Conservation (phyloP, 2,329 filamentous ascomycete species). For the Emergomyces africanus region DNA sequence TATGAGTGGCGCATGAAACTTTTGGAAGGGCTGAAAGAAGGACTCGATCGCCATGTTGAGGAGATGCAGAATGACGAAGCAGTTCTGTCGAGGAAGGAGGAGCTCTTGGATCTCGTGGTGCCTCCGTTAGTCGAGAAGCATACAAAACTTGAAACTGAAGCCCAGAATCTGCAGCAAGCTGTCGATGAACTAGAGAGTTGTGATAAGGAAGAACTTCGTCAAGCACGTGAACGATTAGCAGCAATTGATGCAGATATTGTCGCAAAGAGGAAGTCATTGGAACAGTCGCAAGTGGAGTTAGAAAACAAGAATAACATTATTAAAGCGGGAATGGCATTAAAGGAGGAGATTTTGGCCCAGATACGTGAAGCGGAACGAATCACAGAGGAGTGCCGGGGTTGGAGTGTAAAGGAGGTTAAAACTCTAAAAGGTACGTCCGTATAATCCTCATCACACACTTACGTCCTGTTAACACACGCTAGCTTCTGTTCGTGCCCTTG, state of each 20-base stretch:
- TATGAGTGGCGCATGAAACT: slow-evolving; percentile 95
- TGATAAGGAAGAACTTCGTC: slow-evolving; percentile 65
- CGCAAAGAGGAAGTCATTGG: slow-evolving; percentile 54
- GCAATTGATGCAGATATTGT: slow-evolving; percentile 55
- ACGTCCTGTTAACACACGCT: slow-evolving; percentile 5
- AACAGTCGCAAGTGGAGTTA: slow-evolving; percentile 53
- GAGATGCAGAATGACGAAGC: slow-evolving; percentile 65
- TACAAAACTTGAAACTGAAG: slow-evolving; percentile 49
- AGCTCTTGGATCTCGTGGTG: slow-evolving; percentile 53
- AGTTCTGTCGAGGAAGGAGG: slow-evolving; percentile 53
- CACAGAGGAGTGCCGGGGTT: slow-evolving; percentile 78
- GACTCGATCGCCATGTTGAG: slow-evolving; percentile 59
- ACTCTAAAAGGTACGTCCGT: slow-evolving; percentile 54
- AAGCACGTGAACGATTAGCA: slow-evolving; percentile 56
- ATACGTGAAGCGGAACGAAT: slow-evolving; percentile 74
- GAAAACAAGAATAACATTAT: slow-evolving; percentile 54
- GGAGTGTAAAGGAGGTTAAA: slow-evolving; percentile 70
- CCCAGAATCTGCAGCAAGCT: slow-evolving; percentile 54
- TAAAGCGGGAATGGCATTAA: slow-evolving; percentile 50
- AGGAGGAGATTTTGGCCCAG: slow-evolving; percentile 55
- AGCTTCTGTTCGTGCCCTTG: slow-evolving; percentile 28
- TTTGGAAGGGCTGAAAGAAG: slow-evolving; percentile 67
- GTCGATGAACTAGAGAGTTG: slow-evolving; percentile 50
- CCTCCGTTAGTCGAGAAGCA: slow-evolving; percentile 52
- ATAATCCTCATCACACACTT: not conserved